Percentiles rank a stretch among this genome's conserved stretches.
Evolutionary conservation across 2,329 filamentous ascomycete genomes (phyloP).

Genomic region (Alternaria incomplexa): DNA sequence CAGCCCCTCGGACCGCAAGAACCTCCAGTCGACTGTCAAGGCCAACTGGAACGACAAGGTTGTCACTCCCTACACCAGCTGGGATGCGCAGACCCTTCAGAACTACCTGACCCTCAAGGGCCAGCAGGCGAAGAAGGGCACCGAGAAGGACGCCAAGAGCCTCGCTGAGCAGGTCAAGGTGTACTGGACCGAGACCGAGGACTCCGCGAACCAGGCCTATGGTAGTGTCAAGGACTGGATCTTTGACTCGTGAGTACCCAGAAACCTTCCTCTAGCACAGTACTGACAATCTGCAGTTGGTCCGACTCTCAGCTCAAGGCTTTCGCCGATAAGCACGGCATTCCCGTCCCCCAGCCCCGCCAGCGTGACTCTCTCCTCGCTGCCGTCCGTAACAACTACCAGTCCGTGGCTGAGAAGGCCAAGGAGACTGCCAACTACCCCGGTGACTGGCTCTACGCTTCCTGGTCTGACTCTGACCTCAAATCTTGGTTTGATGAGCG

Average conservation of each 20-base stretch:
- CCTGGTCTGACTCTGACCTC: conserved; percentile 91
- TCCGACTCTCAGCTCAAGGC: conserved; percentile 91
- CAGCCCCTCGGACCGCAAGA: conserved; percentile 87
- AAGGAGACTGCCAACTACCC: conserved; percentile 86
- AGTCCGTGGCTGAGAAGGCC: conserved; percentile 73
- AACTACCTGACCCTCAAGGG: conserved; percentile 75
- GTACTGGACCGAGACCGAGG: conserved; percentile 80
- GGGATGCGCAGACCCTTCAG: conserved; percentile 73
- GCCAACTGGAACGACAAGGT: conserved; percentile 86
- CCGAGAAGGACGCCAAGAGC: conserved; percentile 71
- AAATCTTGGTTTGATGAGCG: conserved; percentile 93
- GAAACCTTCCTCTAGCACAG: background rate
- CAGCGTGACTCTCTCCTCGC: conserved; percentile 82
- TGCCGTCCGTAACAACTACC: conserved; percentile 80
- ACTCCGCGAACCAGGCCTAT: conserved; percentile 76
- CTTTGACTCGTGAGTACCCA: conserved; percentile 69
- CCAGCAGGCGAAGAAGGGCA: conserved; percentile 69
- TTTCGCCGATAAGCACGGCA: conserved; percentile 86
- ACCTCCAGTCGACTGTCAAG: conserved; percentile 89
- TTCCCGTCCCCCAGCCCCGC: conserved; percentile 86
- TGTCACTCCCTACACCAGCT: conserved; percentile 75
- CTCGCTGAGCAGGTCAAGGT: conserved; percentile 72
- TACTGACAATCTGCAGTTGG: conserved; percentile 68
- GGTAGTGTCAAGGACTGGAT: conserved; percentile 84
- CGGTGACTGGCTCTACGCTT: conserved; percentile 90